Base-by-base conservation (phyloP, 495 filamentous ascomycete genomes). In the Hyaloscypha hepaticicola region DNA sequence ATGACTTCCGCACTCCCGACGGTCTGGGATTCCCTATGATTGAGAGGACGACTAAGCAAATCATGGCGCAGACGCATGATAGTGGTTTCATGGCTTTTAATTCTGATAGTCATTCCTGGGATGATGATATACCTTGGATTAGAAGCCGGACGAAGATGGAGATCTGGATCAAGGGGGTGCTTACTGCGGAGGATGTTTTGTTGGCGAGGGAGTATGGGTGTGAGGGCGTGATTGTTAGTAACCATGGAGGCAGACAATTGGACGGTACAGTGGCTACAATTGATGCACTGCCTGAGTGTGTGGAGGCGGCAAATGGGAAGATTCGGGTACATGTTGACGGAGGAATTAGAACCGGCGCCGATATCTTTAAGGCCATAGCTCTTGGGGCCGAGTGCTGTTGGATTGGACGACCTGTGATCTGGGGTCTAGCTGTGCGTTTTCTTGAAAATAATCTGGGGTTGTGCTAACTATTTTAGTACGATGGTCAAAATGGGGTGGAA, bases 181-280 rank as follows among this genome's bases (percentile, higher is more conserved):
- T 88, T 70, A 81, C 81, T 3, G 81, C 80, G 0, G 79, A 78
- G 38, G 88, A 90, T 72, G 85, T 86, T 2, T 69, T 77, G 11
- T 66, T 77, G 31, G 88, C 88, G 0, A 68, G 79, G 69, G 74
- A 83, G 53, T 69, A 75, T 51, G 82, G 82, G 0, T 79, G 82
- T 5, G 79, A 87, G 16, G 88, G 81, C 5, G 87, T 90, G 7
- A 76, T 81, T 31, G 70, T 84, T 3, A 83, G 79, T 50, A 91
- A 91, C 60, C 89, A 91, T 70, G 89, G 89, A 5, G 89, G 88
- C 0, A 69, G 88, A 31, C 84, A 82, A 55, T 69, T 89, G 8
- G 89, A 92, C 63, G 87, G 82, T 24, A 72, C 81, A 0, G 82
- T 86, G 0, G 78, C 86, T 4, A 83, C 82, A 0, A 77, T 90